Percentiles rank a stretch among this genome's conserved stretches.
Evolutionary conservation across 345 rosid species (phyloP).

Genomic region (Citrus sp.): DNA sequence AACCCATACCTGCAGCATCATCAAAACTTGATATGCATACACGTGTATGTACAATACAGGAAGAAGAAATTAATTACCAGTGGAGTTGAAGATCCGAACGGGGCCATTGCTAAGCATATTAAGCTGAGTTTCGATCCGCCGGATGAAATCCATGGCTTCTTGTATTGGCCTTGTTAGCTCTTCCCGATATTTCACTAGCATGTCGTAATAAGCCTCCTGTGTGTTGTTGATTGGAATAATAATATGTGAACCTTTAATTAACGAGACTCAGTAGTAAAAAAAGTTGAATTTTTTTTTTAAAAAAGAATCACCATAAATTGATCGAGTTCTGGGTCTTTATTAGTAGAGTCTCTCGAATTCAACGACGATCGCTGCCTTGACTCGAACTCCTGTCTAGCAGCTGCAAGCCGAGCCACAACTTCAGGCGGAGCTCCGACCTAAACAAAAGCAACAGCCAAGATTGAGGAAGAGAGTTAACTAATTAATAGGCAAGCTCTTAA

Average conservation of each 20-base stretch:
- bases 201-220: conserved; percentile 95
- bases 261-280: not conserved
- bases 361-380: conserved; percentile 52
- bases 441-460: conserved; percentile 12
- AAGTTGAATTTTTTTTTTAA: no score
- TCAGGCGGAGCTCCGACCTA: conserved; percentile 99
- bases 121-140: conserved; percentile 88
- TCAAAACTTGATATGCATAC: no score
- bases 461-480: not conserved
- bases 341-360: conserved; percentile 33
- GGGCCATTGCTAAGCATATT: conserved; percentile 72
- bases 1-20: conserved; percentile 19
- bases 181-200: conserved; percentile 91
- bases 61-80: conserved; percentile 43
- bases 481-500: not conserved
- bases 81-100: conserved; percentile 64
- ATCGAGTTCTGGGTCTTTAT: conserved; percentile 92
- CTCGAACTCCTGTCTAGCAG: conserved; percentile 76
- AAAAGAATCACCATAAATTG: conserved; percentile 81
- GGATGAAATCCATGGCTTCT: conserved; percentile 99
- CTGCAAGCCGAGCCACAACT: conserved; percentile 60
- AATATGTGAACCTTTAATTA: not conserved
- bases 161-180: conserved; percentile 89
- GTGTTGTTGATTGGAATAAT: not conserved
- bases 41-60: no score